Conservation (phyloP, 768 basidiomycete genomes). For the Boletus sp. region DNA sequence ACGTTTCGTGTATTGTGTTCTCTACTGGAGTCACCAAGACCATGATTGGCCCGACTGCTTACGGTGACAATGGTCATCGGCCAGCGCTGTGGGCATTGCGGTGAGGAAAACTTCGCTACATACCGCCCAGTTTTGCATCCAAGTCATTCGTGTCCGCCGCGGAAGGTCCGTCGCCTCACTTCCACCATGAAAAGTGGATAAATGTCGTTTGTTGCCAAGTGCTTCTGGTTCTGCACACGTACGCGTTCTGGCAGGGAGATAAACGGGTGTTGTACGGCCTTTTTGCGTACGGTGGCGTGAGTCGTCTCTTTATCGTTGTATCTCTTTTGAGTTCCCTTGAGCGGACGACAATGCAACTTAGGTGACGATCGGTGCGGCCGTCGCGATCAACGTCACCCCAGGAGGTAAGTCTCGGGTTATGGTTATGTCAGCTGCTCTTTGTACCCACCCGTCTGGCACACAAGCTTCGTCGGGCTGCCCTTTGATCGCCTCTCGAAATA, state of each 20-base stretch:
- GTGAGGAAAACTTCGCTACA: no score
- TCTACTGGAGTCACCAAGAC: background rate
- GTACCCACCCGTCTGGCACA: background rate
- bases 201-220: slow-evolving; percentile 1
- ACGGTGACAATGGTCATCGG: background rate
- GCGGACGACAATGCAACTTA: background rate
- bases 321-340: background rate
- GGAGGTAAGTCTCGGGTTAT: background rate
- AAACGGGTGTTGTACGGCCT: slow-evolving; percentile 13
- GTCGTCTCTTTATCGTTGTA: background rate
- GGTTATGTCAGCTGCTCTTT: background rate
- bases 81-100: no score
- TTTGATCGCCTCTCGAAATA: background rate
- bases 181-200: background rate
- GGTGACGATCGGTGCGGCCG: slow-evolving; percentile 6
- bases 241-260: slow-evolving; percentile 18
- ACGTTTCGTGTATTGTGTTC: background rate
- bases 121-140: no score
- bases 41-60: background rate
- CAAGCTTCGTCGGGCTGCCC: background rate
- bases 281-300: slow-evolving; percentile 5
- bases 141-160: background rate
- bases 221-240: slow-evolving; percentile 18
- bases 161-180: background rate
- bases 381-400: background rate